Evolutionary conservation across 805 yeast genomes (phyloP), one percentile per base, ranked within the genome.

Genomic region (Spathaspora girioi): DNA sequence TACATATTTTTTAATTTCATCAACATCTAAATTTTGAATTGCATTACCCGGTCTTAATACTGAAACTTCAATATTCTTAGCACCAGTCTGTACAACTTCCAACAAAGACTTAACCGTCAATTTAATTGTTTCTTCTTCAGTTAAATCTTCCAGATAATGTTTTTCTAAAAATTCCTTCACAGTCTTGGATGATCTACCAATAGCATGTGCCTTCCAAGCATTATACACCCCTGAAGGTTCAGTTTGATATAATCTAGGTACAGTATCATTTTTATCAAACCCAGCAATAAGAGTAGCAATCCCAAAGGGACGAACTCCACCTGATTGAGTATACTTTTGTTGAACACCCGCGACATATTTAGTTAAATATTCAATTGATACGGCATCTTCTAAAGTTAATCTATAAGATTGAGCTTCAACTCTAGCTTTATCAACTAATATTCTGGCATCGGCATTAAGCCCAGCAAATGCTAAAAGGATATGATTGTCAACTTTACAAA

Each of bases 271-370:
- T 50, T 86, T 85, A 73, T 94, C 98, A 63, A 94, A 94, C 1
- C 99, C 99, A 20, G 96, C 97, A 67, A 94, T 88, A 62, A 94
- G 76, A 27, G 97, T 94, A 48, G 97, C 86, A 60, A 94, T 88
- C 52, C 99, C 99, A 68, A 94, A 94, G 18, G 99, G 99, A 70
- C 99, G 83, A 23, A 94, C 97, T 70, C 99, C 99, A 59, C 99
- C 99, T 47, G 96, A 85, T 71, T 94, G 99, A 5, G 99, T 94
- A 72, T 93, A 94, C 69, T 86, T 82, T 69, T 94, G 99, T 71
- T 94, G 97, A 44, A 93, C 93, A 19, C 97, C 97, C n/a, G 99
- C 99, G 56, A 94, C 89, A 63, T 89, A 89, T 68, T 87, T 87
- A 38, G 99, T 90, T 68, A 94, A 77, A 68, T 92, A 94, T 65